phyloP scores from a whole-genome alignment of 176 grass and related monocot species.

The Triticum urartu region DNA sequence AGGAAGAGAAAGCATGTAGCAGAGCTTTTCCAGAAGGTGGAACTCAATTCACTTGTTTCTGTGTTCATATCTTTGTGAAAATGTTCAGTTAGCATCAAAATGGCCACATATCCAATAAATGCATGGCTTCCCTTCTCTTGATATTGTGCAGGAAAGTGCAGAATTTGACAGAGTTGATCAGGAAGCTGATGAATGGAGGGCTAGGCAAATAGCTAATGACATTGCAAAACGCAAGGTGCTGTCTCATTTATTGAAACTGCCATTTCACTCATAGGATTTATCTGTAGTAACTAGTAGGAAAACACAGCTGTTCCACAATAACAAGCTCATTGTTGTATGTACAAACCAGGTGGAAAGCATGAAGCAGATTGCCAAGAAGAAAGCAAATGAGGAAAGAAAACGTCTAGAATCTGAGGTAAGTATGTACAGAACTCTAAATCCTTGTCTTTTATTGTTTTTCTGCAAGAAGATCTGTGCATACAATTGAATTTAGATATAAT shows the following conservation, averaged over 20 bases:
- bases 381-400: slow-evolving; percentile 82
- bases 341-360: slow-evolving; percentile 74
- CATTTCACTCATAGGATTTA: slow-evolving; percentile 18
- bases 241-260: not conserved
- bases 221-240: slow-evolving; percentile 73
- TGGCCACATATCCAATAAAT: not conserved
- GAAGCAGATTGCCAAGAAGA: slow-evolving; percentile 90
- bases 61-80: not conserved
- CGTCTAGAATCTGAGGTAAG: slow-evolving; percentile 87
- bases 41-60: not conserved
- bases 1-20: slow-evolving; percentile 64
- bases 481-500: not conserved
- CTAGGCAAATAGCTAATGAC: slow-evolving; percentile 85
- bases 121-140: not conserved
- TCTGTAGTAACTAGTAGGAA: not conserved
- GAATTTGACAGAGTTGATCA: slow-evolving; percentile 69
- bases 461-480: not conserved
- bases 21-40: slow-evolving; percentile 63
- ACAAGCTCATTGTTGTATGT: slow-evolving; percentile 7
- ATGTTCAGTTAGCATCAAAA: not conserved
- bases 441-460: not conserved
- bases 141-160: slow-evolving; percentile 58
- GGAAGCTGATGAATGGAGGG: slow-evolving; percentile 92
- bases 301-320: not conserved
- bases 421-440: not conserved